phyloP scores from a whole-genome alignment of 345 rosid genomes.

The Bruguiera gymnorhiza region DNA sequence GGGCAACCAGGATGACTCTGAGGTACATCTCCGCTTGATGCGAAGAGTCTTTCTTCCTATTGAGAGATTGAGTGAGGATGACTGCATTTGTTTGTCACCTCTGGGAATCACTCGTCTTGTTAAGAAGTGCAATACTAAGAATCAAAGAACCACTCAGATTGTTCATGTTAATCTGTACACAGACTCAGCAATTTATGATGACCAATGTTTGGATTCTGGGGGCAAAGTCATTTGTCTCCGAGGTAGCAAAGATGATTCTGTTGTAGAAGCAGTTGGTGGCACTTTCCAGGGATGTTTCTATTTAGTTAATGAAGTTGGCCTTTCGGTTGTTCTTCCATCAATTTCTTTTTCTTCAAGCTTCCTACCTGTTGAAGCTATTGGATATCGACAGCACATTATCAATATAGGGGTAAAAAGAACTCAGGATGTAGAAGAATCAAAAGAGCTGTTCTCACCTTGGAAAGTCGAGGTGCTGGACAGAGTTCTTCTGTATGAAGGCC shows the following conservation, averaged over 20 bases:
- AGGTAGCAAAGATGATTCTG: conserved; percentile 43
- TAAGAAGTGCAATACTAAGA: conserved; percentile 39
- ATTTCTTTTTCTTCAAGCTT: conserved; percentile 52
- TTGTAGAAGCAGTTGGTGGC: conserved; percentile 79
- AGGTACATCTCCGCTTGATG: conserved; percentile 34
- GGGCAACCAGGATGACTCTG: conserved; percentile 31
- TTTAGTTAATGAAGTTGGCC: conserved; percentile 73
- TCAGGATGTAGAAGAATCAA: conserved; percentile 32
- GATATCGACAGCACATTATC: conserved; percentile 42
- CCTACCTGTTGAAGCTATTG: conserved; percentile 53
- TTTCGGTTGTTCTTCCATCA: conserved; percentile 87
- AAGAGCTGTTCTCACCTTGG: conserved; percentile 52
- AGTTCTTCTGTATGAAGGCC: conserved; percentile 81
- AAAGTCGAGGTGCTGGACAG: conserved; percentile 84
- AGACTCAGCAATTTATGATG: conserved; percentile 46
- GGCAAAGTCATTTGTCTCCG: conserved; percentile 23
- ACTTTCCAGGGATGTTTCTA: conserved; percentile 79
- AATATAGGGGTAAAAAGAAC: conserved; percentile 22
- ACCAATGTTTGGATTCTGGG: conserved; percentile 43
- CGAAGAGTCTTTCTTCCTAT: conserved; percentile 60
- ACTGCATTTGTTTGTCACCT: conserved; percentile 70
- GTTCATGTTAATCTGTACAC: conserved; percentile 56
- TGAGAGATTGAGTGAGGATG: conserved; percentile 54
- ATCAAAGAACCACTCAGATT: conserved; percentile 36
- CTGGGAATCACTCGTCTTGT: conserved; percentile 74